Evolutionary conservation across 73 alveolate genomes (phyloP).

Genomic region (Tetrahymena elliotti): DNA sequence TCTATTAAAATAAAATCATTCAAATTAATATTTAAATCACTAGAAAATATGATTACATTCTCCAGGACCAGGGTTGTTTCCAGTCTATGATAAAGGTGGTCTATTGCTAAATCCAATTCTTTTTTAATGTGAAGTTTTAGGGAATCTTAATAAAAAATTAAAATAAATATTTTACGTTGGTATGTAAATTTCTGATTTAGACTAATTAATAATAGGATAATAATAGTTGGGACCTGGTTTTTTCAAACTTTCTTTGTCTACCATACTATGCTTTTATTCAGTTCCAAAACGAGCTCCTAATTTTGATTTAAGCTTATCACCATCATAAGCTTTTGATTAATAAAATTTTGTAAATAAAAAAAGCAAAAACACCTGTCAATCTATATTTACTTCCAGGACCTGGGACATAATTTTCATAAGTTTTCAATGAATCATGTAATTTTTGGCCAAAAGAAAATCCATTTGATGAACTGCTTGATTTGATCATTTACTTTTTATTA

Average conservation of each 20-base stretch:
- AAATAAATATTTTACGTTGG: not conserved
- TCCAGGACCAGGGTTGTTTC: not conserved
- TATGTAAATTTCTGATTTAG: not conserved
- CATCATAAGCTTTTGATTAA: not conserved
- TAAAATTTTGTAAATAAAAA: not conserved
- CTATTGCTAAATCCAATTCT: not conserved
- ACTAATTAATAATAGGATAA: not conserved
- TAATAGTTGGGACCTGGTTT: not conserved
- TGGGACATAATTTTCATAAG: not conserved
- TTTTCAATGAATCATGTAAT: not conserved
- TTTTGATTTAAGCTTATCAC: not conserved
- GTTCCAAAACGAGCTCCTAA: not conserved
- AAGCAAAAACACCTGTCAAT: not conserved
- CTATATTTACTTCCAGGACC: not conserved
- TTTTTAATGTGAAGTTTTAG: not conserved
- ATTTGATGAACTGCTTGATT: not conserved
- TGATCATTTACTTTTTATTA: not conserved
- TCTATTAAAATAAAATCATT: not conserved
- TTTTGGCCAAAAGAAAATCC: not conserved
- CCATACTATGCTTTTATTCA: not conserved
- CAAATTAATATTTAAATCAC: not conserved
- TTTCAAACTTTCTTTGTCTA: not conserved
- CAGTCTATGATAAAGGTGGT: not conserved
- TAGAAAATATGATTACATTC: not conserved
- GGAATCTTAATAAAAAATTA: not conserved